Base-by-base conservation (phyloP, 225 moss, liverwort and hornwort genomes). In the Neckera pumila region DNA sequence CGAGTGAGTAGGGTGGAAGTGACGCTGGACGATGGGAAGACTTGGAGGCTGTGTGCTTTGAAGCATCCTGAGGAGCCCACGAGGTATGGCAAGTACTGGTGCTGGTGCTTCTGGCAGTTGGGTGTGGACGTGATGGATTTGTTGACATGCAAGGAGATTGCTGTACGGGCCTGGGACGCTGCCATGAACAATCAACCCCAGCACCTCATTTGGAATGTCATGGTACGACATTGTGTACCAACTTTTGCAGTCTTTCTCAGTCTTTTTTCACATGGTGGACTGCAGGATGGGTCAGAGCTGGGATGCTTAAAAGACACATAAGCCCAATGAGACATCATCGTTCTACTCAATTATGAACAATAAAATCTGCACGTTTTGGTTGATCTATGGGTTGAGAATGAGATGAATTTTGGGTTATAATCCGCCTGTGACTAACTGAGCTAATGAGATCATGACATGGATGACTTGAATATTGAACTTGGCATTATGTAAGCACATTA, bases 61-160 rank as follows among this genome's bases (percentile, higher is more conserved):
- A 91, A 83, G 79, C 93, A 95, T 62, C 91, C 93, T 11, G 97
- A 97, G 73, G 90, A 92, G 84, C 96, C 97, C 20, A 97, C 93
- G 12, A 88, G 87, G 36, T 93, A 94, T 76, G 96, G 98, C 11
- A 99, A 92, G 88, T 96, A 97, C 87, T 99, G 98, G 98, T 96
- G 97, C 62, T 99, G 98, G 98, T 96, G 96, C 58, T 93, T 96
- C 84, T 99, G 98, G 98, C 91, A 97, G 56, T 25, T 96, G 73
- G 80, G 89, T 3, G 95, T 97, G 65, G 96, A 99, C 10, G 87
- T 94, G 43, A 96, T 94, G 88, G 95, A 95, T 43, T 88, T 99
- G 54, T 66, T 99, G 89, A 90, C 92, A 11, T 91, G 95, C 54
- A 95, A 97, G 86, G 96, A 95, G 94, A 90, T 99, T 19, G 92